Evolutionary conservation across 768 basidiomycete species (phyloP).

Genomic region (Mycena venus): DNA sequence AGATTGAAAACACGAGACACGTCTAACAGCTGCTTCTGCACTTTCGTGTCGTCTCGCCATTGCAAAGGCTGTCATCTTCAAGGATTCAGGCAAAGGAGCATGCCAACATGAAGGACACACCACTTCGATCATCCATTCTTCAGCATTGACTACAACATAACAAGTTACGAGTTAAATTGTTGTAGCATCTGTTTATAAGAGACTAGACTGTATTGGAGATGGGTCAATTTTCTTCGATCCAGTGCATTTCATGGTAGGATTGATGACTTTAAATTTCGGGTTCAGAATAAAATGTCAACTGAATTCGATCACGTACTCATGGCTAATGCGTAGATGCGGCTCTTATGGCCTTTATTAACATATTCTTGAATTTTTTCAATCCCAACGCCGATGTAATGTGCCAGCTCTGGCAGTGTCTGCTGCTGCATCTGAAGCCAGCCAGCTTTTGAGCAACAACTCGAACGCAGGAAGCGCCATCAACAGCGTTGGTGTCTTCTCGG

Average conservation of each 20-base stretch:
- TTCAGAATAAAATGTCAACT: slow-evolving; percentile 31
- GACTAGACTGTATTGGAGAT: too few relatives aligned
- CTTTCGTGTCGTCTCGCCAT: too few relatives aligned
- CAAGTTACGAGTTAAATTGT: too few relatives aligned
- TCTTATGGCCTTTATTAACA: slow-evolving; percentile 36
- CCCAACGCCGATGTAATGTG: slow-evolving; percentile 40
- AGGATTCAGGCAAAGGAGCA: too few relatives aligned
- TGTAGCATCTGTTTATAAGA: too few relatives aligned
- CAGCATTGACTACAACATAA: slow-evolving; percentile 23
- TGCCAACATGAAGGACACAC: too few relatives aligned
- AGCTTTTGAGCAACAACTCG: slow-evolving; percentile 43
- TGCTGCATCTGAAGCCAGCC: slow-evolving; percentile 28
- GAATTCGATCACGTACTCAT: slow-evolving; percentile 40
- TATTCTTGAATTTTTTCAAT: slow-evolving; percentile 51
- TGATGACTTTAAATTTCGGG: too few relatives aligned
- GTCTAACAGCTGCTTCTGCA: too few relatives aligned
- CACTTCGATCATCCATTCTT: slow-evolving; percentile 34
- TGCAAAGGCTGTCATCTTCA: too few relatives aligned
- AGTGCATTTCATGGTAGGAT: slow-evolving; percentile 31
- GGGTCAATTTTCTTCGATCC: slow-evolving; percentile 35
- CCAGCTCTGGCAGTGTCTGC: slow-evolving; percentile 43
- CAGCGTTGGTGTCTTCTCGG: slow-evolving; percentile 49
- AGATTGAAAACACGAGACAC: too few relatives aligned
- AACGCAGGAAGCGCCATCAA: slow-evolving; percentile 47
- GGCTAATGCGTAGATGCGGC: slow-evolving; percentile 45